A percentile compares a stretch with the other conserved stretches of the same genome.
phyloP scores from a whole-genome alignment of 495 filamentous ascomycete species.

The Aspergillus saccharolyticus region DNA sequence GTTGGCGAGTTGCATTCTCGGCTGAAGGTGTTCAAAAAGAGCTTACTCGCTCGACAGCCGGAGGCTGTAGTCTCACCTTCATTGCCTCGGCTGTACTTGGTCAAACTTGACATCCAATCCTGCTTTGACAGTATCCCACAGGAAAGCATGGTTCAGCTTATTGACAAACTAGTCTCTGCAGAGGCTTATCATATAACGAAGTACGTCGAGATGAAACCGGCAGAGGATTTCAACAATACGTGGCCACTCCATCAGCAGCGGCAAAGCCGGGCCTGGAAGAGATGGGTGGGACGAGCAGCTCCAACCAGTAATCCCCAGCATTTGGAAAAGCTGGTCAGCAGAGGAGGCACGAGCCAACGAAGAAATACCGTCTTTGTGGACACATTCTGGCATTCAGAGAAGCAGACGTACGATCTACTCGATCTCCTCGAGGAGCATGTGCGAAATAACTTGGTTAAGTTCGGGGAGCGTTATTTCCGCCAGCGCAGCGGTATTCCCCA shows the following conservation, averaged over 20 bases:
- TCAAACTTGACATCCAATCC: conserved; percentile 84
- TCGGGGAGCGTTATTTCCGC: conserved; percentile 84
- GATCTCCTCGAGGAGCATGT: conserved; percentile 71
- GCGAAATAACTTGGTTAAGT: conserved; percentile 74
- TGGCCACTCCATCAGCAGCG: conserved; percentile 10
- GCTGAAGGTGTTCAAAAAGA: conserved; percentile 61
- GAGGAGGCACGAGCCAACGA: conserved; percentile 33
- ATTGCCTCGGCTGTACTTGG: conserved; percentile 61
- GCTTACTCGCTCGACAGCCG: conserved; percentile 12
- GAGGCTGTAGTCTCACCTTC: not conserved
- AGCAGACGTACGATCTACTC: conserved; percentile 57
- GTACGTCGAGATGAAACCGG: conserved; percentile 63
- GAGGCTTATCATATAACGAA: conserved; percentile 66
- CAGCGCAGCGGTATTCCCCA: conserved; percentile 90
- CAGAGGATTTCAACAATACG: conserved; percentile 14
- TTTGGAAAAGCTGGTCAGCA: conserved; percentile 53
- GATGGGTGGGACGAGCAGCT: conserved; percentile 59
- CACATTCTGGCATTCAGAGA: conserved; percentile 44
- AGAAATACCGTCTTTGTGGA: conserved; percentile 74
- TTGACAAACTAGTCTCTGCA: conserved; percentile 58
- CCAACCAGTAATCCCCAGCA: conserved; percentile 43
- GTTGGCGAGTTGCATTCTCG: conserved; percentile 76
- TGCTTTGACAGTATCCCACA: conserved; percentile 98
- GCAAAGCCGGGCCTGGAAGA: conserved; percentile 49
- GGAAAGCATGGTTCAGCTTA: conserved; percentile 58